Evolutionary conservation across 768 basidiomycete species (phyloP).

Genomic region (Dacryopinax primogenitus): DNA sequence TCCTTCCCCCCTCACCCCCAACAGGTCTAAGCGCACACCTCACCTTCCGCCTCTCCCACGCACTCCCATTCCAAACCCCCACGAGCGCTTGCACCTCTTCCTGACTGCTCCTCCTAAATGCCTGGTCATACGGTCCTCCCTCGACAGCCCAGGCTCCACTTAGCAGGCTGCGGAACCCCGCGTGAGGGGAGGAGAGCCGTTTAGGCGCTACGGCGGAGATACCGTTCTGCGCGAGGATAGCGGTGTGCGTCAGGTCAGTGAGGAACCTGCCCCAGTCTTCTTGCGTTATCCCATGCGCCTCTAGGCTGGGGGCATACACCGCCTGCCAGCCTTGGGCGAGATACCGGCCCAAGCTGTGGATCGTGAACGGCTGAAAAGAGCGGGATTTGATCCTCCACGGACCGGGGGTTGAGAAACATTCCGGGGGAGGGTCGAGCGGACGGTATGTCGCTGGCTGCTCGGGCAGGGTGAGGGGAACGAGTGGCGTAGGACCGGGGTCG

Average conservation of each 20-base stretch:
- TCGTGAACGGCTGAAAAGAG: neutral
- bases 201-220: neutral
- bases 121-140: slow-evolving; percentile 10
- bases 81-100: neutral
- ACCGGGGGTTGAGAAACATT: slow-evolving; percentile 9
- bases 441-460: neutral
- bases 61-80: slow-evolving; percentile 10
- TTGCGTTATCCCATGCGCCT: neutral
- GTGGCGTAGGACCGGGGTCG: neutral
- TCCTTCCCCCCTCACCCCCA: neutral
- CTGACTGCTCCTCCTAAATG: neutral
- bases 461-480: neutral
- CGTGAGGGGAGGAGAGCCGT: neutral
- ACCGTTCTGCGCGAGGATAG: neutral
- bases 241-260: neutral
- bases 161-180: neutral
- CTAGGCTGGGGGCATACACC: neutral
- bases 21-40: neutral
- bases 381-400: neutral
- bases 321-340: neutral
- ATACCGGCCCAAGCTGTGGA: neutral
- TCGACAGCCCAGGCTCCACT: neutral
- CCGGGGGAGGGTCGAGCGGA: slow-evolving; percentile 10
- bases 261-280: slow-evolving; percentile 9
- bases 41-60: slow-evolving; percentile 9